These are phyloP conservation scores for Eimeria sp. DNA, from an alignment of 169 alveolate genomes.

Conservation along the genomic window DNA sequence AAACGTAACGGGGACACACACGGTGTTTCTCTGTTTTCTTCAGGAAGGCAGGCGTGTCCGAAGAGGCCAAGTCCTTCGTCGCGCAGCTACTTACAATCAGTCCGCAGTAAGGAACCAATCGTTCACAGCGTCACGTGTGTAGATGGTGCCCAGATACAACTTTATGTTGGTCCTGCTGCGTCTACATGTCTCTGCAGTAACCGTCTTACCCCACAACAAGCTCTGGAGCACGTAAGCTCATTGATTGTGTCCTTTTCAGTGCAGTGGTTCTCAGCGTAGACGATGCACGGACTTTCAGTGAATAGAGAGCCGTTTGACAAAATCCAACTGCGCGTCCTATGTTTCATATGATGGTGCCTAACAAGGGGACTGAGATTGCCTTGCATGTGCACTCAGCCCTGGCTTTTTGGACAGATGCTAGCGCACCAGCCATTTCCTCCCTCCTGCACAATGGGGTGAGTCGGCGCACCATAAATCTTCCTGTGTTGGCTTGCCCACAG, in stretches of 20 bases:
- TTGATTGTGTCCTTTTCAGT: neutral
- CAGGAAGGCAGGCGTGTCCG: constrained; percentile 73
- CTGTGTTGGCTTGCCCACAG: neutral
- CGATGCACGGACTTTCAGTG: neutral
- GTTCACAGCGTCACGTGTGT: neutral
- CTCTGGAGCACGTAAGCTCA: constrained; percentile 61
- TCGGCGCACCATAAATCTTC: neutral
- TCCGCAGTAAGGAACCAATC: constrained; percentile 41
- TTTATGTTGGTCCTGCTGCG: constrained; percentile 5
- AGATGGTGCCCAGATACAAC: neutral
- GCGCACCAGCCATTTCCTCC: constrained; percentile 31
- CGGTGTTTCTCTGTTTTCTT: neutral
- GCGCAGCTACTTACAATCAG: constrained; percentile 59
- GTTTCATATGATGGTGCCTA: neutral
- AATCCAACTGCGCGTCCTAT: neutral
- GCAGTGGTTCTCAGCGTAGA: neutral
- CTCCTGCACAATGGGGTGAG: constrained; percentile 55
- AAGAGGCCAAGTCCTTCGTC: constrained; percentile 65
- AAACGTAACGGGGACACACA: neutral
- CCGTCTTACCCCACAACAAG: constrained; percentile 73
- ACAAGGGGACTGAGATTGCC: neutral
- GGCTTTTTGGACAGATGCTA: constrained; percentile 74
- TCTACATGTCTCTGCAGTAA: constrained; percentile 2
- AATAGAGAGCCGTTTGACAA: neutral
- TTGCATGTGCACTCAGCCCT: constrained; percentile 37